Evolutionary conservation across 1,139 yeast genomes (phyloP), one percentile per base, ranked within the genome.

Genomic region (Candida sojae): DNA sequence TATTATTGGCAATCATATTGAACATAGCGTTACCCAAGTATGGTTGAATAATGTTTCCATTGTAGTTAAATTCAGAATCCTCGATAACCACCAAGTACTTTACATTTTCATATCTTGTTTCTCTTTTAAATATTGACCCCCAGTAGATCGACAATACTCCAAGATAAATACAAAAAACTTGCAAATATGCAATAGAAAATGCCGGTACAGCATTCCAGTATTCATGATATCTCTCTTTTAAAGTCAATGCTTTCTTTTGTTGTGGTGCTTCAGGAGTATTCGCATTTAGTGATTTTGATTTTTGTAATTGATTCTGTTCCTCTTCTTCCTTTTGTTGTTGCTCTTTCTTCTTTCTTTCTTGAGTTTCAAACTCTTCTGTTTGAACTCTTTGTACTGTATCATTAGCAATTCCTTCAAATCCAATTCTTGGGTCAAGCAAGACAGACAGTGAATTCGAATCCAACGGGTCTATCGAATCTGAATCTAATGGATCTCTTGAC

Each of bases 61-160:
- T 57, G 13, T 29, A 38, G 12, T 54, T 49, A 23, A 62, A 58
- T 1, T 56, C 43, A 13, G 59, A 57, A 52, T 82, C 84, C 51
- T 77, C 80, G 46, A 75, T 64, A 25, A 76, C 75, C 32, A 84
- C 76, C 46, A 79, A 62, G 59, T 77, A 65, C 25, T 71, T 64
- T 52, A 83, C 60, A 53, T 80, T 73, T 10, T 57, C 57, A 34
- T 64, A 61, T 26, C 84, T 61, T 6, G 55, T 49, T 2, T 53
- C 53, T 45, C 88, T 64, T 28, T 68, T 53, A 57, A 70, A 83
- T 57, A 76, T 65, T 1, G 86, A 68, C 1, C 86, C 89, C 87
- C 88, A 83, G 58, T 80, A 84, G 13, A 84, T 63, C 3, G 84
- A 73, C 50, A 83, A 69, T 8, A 77, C 55, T 6, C 61, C 69